Conservation (phyloP, 352 stramenopile genomes). For the Aphanomyces euteiches region DNA sequence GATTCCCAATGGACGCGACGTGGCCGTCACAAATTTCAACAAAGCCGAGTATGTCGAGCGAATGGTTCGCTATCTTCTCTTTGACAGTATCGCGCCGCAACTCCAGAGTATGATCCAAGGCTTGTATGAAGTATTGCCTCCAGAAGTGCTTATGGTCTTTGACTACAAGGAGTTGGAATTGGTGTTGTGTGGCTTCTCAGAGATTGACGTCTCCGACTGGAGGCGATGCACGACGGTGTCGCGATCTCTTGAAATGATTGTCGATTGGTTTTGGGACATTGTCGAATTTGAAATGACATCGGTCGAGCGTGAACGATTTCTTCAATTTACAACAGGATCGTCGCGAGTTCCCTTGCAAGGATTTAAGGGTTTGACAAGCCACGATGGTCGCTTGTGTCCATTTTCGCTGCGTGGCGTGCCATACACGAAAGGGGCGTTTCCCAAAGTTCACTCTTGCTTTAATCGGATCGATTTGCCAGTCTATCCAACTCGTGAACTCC, state of each 20-base stretch:
- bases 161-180: conserved; percentile 96
- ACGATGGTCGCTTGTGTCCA: conserved; percentile 71
- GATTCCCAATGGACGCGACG: conserved; percentile 45
- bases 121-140: conserved; percentile 96
- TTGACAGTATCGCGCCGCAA: conserved; percentile 89
- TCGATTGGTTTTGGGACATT: conserved; percentile 77
- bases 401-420: conserved; percentile 58
- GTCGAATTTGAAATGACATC: conserved; percentile 48
- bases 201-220: conserved; percentile 89
- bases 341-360: conserved; percentile 77
- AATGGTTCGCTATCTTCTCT: conserved; percentile 93
- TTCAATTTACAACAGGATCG: conserved; percentile 84
- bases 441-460: conserved; percentile 81
- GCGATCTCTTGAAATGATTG: conserved; percentile 40
- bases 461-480: conserved; percentile 76
- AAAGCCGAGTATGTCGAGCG: conserved; percentile 91
- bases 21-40: conserved; percentile 92
- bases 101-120: conserved; percentile 80
- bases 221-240: conserved; percentile 62
- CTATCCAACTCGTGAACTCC: conserved; percentile 82
- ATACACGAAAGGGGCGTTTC: conserved; percentile 60
- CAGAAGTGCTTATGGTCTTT: conserved; percentile 94
- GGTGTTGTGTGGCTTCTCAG: conserved; percentile 66
- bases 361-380: conserved; percentile 75
- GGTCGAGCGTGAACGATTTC: conserved; percentile 68